phyloP scores from a whole-genome alignment of 2,329 filamentous ascomycete species.

The Talaromyces sp. region DNA sequence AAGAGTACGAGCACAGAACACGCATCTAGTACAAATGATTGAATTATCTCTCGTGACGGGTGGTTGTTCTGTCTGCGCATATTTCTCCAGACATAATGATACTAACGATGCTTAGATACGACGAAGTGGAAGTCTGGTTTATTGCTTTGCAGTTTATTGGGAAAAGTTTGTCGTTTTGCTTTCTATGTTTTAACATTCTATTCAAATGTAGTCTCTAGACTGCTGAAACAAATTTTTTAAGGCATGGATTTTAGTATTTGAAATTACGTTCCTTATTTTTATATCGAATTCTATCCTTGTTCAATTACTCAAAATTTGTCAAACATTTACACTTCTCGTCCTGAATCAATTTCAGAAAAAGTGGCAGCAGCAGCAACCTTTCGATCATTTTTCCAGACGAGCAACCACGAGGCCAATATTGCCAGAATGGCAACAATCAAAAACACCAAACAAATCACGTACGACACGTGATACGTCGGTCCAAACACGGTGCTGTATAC shows the following conservation, averaged over 20 bases:
- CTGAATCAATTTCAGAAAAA: background rate
- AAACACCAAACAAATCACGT: constrained; percentile 32
- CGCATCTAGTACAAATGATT: background rate
- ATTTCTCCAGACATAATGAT: background rate
- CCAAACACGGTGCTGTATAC: constrained; percentile 38
- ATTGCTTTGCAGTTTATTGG: background rate
- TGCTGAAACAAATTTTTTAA: background rate
- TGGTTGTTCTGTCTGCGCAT: background rate
- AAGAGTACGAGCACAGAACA: background rate
- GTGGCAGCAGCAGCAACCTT: background rate
- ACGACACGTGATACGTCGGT: constrained; percentile 32
- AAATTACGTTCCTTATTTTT: background rate
- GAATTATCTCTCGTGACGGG: background rate
- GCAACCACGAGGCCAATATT: constrained; percentile 20
- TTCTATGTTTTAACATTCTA: background rate
- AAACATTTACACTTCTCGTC: background rate
- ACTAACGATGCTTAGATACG: background rate
- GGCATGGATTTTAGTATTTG: background rate
- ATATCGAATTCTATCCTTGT: background rate
- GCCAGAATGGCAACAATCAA: constrained; percentile 24
- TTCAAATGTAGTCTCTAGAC: background rate
- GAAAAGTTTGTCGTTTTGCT: background rate
- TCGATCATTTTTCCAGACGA: constrained; percentile 14
- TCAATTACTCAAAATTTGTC: background rate
- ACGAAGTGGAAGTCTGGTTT: background rate